These are phyloP conservation scores for Penicilliopsis zonata DNA, from an alignment of 495 filamentous ascomycete genomes.

Conservation along the genomic window DNA sequence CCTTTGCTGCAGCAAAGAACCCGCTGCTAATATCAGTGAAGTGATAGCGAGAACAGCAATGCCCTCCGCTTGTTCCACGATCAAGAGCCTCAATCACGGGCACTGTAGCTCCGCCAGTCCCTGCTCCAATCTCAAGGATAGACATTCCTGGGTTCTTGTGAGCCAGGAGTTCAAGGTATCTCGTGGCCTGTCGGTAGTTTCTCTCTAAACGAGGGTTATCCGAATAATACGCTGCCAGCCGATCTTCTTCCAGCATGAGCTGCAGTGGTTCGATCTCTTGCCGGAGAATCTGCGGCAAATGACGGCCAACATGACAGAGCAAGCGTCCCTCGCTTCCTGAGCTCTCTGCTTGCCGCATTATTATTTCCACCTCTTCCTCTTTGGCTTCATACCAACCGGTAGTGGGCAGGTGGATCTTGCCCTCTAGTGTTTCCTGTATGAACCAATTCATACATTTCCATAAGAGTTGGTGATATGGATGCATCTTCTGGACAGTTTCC, in stretches of 20 bases:
- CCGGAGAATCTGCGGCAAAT: too few relatives aligned
- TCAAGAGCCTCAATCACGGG: conserved; percentile 21
- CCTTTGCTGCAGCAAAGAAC: conserved; percentile 37
- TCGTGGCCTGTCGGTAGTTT: too few relatives aligned
- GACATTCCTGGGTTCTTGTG: conserved; percentile 27
- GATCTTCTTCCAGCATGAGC: too few relatives aligned
- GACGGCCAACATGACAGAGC: too few relatives aligned
- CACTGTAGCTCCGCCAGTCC: conserved; percentile 37
- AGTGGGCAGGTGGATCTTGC: not conserved
- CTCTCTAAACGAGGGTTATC: too few relatives aligned
- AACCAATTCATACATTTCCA: conserved; percentile 3
- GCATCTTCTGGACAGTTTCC: too few relatives aligned
- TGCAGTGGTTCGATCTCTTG: too few relatives aligned
- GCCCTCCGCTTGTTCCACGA: not conserved
- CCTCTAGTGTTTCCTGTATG: not conserved
- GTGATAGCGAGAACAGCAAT: conserved; percentile 11
- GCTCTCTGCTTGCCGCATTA: not conserved
- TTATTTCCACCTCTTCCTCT: conserved; percentile 2
- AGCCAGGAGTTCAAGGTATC: conserved; percentile 15
- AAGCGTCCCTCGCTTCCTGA: too few relatives aligned
- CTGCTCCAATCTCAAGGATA: conserved; percentile 44
- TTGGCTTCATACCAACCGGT: not conserved
- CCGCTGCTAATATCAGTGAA: conserved; percentile 43
- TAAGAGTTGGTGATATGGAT: too few relatives aligned
- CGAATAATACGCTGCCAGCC: too few relatives aligned